Evolutionary conservation across 2,329 filamentous ascomycete species (phyloP).

Genomic region (Diplodia seriata): DNA sequence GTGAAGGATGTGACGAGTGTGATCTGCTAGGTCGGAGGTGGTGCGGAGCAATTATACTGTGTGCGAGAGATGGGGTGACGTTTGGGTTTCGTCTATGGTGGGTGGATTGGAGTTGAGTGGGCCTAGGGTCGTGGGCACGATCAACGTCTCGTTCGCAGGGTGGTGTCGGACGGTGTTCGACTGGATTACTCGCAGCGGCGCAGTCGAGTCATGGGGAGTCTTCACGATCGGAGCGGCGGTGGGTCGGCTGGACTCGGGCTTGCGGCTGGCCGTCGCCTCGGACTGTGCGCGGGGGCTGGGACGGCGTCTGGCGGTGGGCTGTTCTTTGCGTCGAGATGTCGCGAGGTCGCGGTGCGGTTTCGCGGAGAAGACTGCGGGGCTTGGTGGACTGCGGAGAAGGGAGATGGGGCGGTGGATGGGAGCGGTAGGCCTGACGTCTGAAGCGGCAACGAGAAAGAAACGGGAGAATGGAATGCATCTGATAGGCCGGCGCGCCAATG

Average conservation of each 20-base stretch:
- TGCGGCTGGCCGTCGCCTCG: constrained; percentile 8
- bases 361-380: constrained; percentile 16
- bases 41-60: not conserved
- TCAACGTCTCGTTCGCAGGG: too few species aligned
- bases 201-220: constrained; percentile 22
- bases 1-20: too few species aligned
- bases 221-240: constrained; percentile 25
- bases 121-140: too few species aligned
- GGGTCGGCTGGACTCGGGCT: constrained; percentile 26
- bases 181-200: constrained; percentile 13
- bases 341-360: not conserved
- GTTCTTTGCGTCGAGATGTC: too few species aligned
- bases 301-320: not conserved
- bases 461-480: not conserved
- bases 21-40: not conserved
- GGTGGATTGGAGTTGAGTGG: constrained; percentile 2
- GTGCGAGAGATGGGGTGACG: constrained; percentile 1
- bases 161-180: too few species aligned
- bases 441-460: constrained; percentile 7
- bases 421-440: constrained; percentile 6
- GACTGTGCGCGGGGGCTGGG: not conserved
- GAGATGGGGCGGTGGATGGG: constrained; percentile 13
- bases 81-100: not conserved
- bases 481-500: constrained; percentile 9
- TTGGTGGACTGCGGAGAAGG: constrained; percentile 16